Conservation (phyloP, 2,329 filamentous ascomycete species). For the Alternaria consortialis region DNA sequence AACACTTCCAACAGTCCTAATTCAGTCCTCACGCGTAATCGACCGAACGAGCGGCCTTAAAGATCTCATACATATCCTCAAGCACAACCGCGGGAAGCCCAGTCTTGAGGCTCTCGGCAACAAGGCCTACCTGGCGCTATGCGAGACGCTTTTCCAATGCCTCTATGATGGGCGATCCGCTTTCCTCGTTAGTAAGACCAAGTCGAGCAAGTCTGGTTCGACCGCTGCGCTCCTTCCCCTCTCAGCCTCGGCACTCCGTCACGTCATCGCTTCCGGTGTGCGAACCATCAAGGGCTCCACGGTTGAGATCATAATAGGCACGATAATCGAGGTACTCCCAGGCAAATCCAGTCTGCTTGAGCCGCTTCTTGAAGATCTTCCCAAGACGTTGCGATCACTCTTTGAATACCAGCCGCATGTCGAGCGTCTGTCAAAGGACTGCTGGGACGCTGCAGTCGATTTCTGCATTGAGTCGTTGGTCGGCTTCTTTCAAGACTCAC, state of each 20-base stretch:
- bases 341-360: conserved; percentile 70
- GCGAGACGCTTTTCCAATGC: conserved; percentile 80
- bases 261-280: conserved; percentile 74
- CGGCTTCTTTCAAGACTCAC: conserved; percentile 31
- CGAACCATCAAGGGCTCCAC: conserved; percentile 77
- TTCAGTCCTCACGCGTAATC: conserved; percentile 42
- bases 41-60: conserved; percentile 62
- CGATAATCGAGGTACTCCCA: conserved; percentile 79
- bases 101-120: conserved; percentile 67
- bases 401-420: conserved; percentile 78
- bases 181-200: conserved; percentile 63
- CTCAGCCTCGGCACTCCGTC: conserved; percentile 75
- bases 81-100: conserved; percentile 59
- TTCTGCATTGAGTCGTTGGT: conserved; percentile 74
- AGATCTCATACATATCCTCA: conserved; percentile 65
- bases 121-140: conserved; percentile 81
- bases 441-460: conserved; percentile 74
- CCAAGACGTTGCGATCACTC: conserved; percentile 75
- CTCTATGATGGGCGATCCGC: conserved; percentile 72
- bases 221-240: conserved; percentile 66
- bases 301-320: conserved; percentile 78
- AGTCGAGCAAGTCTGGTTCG: conserved; percentile 30
- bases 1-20: conserved; percentile 35
- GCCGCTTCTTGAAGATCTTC: conserved; percentile 78
- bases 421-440: conserved; percentile 75